phyloP scores from a whole-genome alignment of 1,284 basidiomycete genomes.

The Uromyces viciae-fabae region DNA sequence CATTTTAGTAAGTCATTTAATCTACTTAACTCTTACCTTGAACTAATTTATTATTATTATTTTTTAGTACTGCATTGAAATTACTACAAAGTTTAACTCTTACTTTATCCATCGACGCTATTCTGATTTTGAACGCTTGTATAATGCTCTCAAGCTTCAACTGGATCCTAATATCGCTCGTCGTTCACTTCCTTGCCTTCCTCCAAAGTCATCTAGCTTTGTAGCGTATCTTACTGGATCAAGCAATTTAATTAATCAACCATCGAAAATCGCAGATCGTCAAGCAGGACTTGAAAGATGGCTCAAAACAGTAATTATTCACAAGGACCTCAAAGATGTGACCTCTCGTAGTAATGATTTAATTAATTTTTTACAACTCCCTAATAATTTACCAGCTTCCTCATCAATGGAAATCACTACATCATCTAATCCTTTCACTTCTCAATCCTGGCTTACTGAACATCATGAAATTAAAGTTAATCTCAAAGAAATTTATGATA shows the following conservation, averaged over 20 bases:
- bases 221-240: conserved; percentile 34
- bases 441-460: conserved; percentile 41
- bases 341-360: conserved; percentile 15
- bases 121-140: conserved; percentile 32
- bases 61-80: conserved; percentile 38
- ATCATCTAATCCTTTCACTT: conserved; percentile 23
- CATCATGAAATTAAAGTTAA: conserved; percentile 33
- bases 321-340: conserved; percentile 25
- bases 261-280: conserved; percentile 20
- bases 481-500: conserved; percentile 31
- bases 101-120: conserved; percentile 33
- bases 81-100: conserved; percentile 31
- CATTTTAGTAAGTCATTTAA: neutral
- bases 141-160: neutral
- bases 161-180: neutral
- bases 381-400: neutral
- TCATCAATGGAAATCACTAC: neutral
- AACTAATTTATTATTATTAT: neutral
- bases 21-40: neutral
- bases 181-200: conserved; percentile 19
- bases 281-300: conserved; percentile 39
- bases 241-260: conserved; percentile 6
- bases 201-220: conserved; percentile 30
- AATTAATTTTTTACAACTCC: conserved; percentile 18
- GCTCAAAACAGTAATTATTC: conserved; percentile 32